Percentiles rank a stretch among this genome's conserved stretches.
These are phyloP conservation scores for Incumbomyces delicatus DNA, from an alignment of 2,329 filamentous ascomycete genomes.

Conservation along the genomic window DNA sequence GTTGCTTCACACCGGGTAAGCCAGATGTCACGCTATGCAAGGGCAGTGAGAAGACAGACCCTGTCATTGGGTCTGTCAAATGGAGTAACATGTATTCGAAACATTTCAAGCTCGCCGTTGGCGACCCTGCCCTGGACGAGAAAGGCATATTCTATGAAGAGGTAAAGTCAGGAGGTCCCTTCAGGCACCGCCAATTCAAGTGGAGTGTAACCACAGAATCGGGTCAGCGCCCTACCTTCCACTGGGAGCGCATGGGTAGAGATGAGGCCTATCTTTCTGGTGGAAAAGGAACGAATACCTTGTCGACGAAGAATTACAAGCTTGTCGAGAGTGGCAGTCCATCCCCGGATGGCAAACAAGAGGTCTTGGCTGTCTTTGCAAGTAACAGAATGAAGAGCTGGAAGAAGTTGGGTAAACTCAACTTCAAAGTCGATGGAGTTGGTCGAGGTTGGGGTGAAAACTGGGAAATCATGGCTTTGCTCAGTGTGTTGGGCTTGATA, in stretches of 20 bases:
- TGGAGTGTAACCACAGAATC: not conserved
- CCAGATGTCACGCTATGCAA: conserved; percentile 3
- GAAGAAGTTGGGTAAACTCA: conserved; percentile 25
- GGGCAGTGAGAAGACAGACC: conserved; percentile 5
- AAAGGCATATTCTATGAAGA: conserved; percentile 17
- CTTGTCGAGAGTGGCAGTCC: conserved; percentile 25
- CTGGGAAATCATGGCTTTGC: conserved; percentile 6
- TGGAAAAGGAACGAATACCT: not conserved
- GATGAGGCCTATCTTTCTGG: not conserved
- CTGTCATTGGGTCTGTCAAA: not conserved
- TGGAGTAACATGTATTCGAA: conserved; percentile 6
- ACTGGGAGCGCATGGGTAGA: not conserved
- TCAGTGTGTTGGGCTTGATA: conserved; percentile 4
- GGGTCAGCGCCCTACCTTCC: not conserved
- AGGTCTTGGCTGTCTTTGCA: conserved; percentile 26
- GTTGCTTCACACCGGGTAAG: not conserved
- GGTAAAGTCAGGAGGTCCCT: conserved; percentile 9
- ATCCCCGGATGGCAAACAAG: conserved; percentile 1
- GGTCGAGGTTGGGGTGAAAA: conserved; percentile 1
- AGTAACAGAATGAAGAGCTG: conserved; percentile 22
- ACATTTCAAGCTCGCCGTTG: not conserved
- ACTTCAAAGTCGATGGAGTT: not conserved
- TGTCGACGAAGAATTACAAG: conserved; percentile 23
- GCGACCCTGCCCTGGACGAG: not conserved
- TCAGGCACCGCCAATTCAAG: not conserved